Conservation (phyloP, 2,329 filamentous ascomycete genomes). For the Monosporascus cannonballus region DNA sequence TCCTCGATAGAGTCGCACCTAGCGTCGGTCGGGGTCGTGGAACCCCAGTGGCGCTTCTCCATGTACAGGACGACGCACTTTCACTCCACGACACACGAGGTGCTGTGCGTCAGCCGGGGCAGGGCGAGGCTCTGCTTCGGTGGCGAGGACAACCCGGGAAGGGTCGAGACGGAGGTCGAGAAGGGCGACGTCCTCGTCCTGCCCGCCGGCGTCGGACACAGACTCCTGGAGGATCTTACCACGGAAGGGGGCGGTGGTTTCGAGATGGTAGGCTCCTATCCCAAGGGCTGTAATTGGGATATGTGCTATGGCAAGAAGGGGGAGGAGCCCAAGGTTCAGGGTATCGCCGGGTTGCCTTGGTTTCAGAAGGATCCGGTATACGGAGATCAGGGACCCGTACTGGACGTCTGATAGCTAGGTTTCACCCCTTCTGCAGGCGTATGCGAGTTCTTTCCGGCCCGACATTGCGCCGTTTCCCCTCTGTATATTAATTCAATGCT, state of each 20-base stretch:
- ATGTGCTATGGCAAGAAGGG: conserved; percentile 62
- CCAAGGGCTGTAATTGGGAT: conserved; percentile 53
- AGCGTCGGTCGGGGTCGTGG: conserved; percentile 43
- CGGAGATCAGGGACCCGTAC: conserved; percentile 45
- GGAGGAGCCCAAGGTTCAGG: conserved; percentile 46
- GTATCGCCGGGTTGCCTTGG: conserved; percentile 47
- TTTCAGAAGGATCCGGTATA: conserved; percentile 56
- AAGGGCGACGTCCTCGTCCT: conserved; percentile 60
- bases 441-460: too few relatives aligned
- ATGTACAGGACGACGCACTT: conserved; percentile 64
- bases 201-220: conserved; percentile 60
- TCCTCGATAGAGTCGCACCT: conserved; percentile 52
- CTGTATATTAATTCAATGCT: too few relatives aligned
- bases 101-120: conserved; percentile 54
- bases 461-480: too few relatives aligned
- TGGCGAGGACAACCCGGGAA: conserved; percentile 52
- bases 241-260: conserved; percentile 33
- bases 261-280: conserved; percentile 64
- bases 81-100: conserved; percentile 62
- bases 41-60: conserved; percentile 61
- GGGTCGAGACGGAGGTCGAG: conserved; percentile 48
- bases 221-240: conserved; percentile 49
- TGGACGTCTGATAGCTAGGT: conserved; percentile 28
- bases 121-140: conserved; percentile 60
- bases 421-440: not conserved